Evolutionary conservation across 495 filamentous ascomycete species (phyloP), one percentile per base, ranked within the genome.

Genomic region (Amniculicola lignicola): DNA sequence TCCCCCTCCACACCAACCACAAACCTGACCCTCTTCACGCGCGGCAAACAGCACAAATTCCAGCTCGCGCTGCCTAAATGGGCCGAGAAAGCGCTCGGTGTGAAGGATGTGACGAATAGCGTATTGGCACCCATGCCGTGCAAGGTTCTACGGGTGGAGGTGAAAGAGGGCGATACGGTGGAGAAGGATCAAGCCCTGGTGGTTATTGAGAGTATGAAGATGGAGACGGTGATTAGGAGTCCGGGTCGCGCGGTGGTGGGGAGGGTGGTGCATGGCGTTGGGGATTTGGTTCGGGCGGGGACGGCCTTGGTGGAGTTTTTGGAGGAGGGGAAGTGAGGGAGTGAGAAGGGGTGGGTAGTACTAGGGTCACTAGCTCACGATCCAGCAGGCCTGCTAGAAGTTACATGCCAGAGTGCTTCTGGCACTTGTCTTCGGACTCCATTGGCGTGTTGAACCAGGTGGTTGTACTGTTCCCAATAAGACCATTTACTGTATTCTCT

Each of bases 151-250:
- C 80, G 88, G 45, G 89, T 94, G 25, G 85, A 91, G 67, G 88
- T 92, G 49, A 70, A 80, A 48, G 89, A 85, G 50, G 94, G 93
- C 0, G 84, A 91, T 57, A 71, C 66, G 43, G 92, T 97, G 33
- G 79, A 83, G 66, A 94, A 90, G 72, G 91, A 90, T 45, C 83
- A 94, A 62, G 81, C 89, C 16, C 73, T 98, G 57, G 89, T 97
- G 36, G 91, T 98, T 0, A 95, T 98, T 66, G 93, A 98, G 72
- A 96, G 92, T 51, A 98, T 98, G 93, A 98, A 98, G 79, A 98
- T 98, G 93, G 93, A 98, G 73, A 98, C 90, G 27, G 90, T 95
- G 28, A 96, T 98, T 54, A 78, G 93, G 54, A 91, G 87, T 59
- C 93, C 93, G 10, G 83, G 90, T 41, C 83, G 84, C 57, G 93